Evolutionary conservation across 441 rosid species (phyloP).

Genomic region (Brassica balearica): DNA sequence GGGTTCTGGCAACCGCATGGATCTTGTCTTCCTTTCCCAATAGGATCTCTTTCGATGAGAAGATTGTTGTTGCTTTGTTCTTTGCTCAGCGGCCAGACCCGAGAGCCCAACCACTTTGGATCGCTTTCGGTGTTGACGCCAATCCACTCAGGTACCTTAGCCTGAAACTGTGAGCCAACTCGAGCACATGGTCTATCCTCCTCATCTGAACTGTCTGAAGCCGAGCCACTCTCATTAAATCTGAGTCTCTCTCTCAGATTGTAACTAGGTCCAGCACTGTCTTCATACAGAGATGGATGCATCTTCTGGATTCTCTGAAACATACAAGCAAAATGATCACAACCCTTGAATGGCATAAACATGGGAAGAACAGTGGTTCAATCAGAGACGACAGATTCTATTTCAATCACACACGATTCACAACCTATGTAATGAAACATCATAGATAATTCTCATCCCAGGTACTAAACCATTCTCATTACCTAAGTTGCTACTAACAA

Average conservation of each 20-base stretch:
- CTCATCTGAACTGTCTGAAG: conserved; percentile 45
- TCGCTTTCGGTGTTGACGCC: conserved; percentile 60
- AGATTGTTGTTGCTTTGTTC: conserved; percentile 42
- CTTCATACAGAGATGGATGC: conserved; percentile 85
- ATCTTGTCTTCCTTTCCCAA: conserved; percentile 88
- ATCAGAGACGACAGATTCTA: conserved; percentile 9
- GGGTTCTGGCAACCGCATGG: conserved; percentile 70
- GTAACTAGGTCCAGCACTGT: conserved; percentile 67
- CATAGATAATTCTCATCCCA: neutral
- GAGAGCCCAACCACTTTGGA: conserved; percentile 76
- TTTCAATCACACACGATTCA: neutral
- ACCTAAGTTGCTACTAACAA: neutral
- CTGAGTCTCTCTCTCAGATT: conserved; percentile 76
- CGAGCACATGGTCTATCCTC: conserved; percentile 48
- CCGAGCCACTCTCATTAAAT: conserved; percentile 43
- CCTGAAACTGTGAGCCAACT: conserved; percentile 78
- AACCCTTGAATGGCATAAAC: conserved; percentile 30
- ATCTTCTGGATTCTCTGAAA: conserved; percentile 73
- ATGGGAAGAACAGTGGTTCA: conserved; percentile 1
- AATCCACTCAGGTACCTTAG: conserved; percentile 73
- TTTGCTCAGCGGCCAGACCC: conserved; percentile 72
- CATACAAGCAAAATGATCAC: conserved; percentile 32
- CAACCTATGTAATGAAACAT: too few relatives aligned
- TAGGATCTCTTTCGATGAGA: conserved; percentile 79
- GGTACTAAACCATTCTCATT: neutral